Evolutionary conservation across 352 stramenopile genomes (phyloP).

Genomic region (Phytophthora capsici): DNA sequence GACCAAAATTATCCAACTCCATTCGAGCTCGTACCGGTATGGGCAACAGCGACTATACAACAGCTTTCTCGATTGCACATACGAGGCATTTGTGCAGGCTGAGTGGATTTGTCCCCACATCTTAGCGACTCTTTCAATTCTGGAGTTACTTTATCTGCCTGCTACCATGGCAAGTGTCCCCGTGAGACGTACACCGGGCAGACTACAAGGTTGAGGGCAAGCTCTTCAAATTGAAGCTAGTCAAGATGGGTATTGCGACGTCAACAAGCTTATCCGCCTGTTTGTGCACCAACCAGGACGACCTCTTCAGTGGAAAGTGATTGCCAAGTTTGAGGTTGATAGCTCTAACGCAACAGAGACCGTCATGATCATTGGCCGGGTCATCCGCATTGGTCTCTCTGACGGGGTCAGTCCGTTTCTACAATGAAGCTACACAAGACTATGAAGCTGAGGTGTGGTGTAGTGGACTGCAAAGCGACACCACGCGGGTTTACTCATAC

Average conservation of each 20-base stretch:
- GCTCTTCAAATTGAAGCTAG: background rate
- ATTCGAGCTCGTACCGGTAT: background rate
- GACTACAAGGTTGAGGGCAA: background rate
- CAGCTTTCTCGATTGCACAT: background rate
- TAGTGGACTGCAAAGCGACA: too few species aligned
- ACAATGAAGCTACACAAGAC: background rate
- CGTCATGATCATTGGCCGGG: background rate
- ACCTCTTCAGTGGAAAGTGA: constrained; percentile 1
- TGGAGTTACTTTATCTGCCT: background rate
- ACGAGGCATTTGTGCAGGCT: background rate
- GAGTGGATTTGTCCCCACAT: background rate
- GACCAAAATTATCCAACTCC: background rate
- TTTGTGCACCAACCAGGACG: background rate
- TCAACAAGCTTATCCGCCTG: background rate
- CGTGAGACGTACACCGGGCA: background rate
- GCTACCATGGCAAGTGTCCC: constrained; percentile 5
- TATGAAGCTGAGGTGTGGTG: background rate
- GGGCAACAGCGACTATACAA: background rate
- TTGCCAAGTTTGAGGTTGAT: background rate
- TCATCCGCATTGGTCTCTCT: background rate
- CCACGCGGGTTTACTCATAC: too few species aligned
- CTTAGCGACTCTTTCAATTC: background rate
- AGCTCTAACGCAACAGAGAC: background rate
- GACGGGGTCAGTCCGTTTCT: constrained; percentile 3
- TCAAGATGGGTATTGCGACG: background rate